Conservation (phyloP, 2,329 filamentous ascomycete species). For the Alternaria novae-zelandiae region DNA sequence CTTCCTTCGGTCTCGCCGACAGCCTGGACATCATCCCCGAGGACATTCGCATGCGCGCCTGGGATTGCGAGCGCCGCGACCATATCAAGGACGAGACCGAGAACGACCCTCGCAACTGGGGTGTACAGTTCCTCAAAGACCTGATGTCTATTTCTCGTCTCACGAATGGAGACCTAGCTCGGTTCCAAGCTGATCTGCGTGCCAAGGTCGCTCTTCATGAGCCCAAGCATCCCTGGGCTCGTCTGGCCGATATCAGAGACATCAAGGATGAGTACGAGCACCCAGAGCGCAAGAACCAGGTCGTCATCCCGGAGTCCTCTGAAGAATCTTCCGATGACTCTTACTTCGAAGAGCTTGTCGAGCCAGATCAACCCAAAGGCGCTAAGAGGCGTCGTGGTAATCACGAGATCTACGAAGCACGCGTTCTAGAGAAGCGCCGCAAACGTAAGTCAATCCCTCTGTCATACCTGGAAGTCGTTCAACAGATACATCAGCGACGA, state of each 20-base stretch:
- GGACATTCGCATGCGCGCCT: constrained; percentile 47
- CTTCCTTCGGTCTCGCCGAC: constrained; percentile 30
- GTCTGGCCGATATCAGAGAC: constrained; percentile 39
- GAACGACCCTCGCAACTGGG: constrained; percentile 46
- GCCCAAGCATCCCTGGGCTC: constrained; percentile 39
- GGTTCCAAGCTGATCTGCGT: constrained; percentile 35
- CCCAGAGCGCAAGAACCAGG: constrained; percentile 20
- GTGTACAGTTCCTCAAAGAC: constrained; percentile 46
- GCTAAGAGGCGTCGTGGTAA: constrained; percentile 24
- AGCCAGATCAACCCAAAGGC: constrained; percentile 29
- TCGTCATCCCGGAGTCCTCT: constrained; percentile 15
- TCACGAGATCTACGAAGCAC: constrained; percentile 39
- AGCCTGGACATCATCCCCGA: constrained; percentile 37
- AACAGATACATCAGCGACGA: neutral
- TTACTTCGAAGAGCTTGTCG: constrained; percentile 39
- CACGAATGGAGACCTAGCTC: constrained; percentile 30
- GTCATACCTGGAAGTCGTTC: neutral
- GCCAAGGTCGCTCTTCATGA: constrained; percentile 33
- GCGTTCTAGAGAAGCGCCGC: constrained; percentile 31
- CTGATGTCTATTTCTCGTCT: constrained; percentile 41
- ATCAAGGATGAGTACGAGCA: constrained; percentile 39
- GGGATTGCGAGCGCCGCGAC: constrained; percentile 44
- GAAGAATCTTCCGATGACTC: constrained; percentile 34
- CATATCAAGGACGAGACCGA: constrained; percentile 43
- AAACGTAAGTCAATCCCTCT: constrained; percentile 25